A percentile compares a stretch with the other conserved stretches of the same genome.
Evolutionary conservation across 768 basidiomycete genomes (phyloP).

Genomic region (Tulasnella sp.): DNA sequence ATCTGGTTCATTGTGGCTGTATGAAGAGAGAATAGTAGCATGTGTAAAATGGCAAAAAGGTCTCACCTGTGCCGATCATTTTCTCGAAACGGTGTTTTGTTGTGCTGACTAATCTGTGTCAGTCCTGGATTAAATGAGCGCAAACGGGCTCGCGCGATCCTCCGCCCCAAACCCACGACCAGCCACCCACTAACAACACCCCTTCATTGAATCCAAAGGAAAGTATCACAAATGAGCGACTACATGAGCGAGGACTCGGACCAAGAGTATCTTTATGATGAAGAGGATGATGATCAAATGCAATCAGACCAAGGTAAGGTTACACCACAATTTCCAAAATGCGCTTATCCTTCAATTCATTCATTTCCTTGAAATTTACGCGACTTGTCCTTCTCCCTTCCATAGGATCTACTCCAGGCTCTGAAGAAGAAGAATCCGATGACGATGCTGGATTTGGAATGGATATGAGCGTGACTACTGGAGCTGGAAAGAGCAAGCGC

Average conservation of each 20-base stretch:
- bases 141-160: too few relatives aligned
- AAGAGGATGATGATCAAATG: slow-evolving; percentile 14
- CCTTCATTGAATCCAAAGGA: too few relatives aligned
- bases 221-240: too few relatives aligned
- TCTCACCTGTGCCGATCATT: too few relatives aligned
- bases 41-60: too few relatives aligned
- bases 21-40: too few relatives aligned
- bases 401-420: slow-evolving; percentile 41
- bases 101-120: too few relatives aligned
- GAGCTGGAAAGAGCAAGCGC: slow-evolving; percentile 41
- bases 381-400: background rate
- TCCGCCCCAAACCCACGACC: too few relatives aligned
- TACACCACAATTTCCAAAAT: slow-evolving; percentile 7
- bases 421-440: slow-evolving; percentile 31
- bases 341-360: slow-evolving; percentile 19
- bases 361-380: background rate
- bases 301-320: slow-evolving; percentile 14
- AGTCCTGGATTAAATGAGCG: too few relatives aligned
- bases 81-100: too few relatives aligned
- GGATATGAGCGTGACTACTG: slow-evolving; percentile 33
- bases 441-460: slow-evolving; percentile 14
- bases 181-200: too few relatives aligned
- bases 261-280: slow-evolving; percentile 5
- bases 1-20: slow-evolving; percentile 21
- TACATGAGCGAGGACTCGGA: slow-evolving; percentile 13